A percentile compares a stretch with the other conserved stretches of the same genome.
Evolutionary conservation across 306 rosid genomes (phyloP).

Genomic region (Malus asiatica): DNA sequence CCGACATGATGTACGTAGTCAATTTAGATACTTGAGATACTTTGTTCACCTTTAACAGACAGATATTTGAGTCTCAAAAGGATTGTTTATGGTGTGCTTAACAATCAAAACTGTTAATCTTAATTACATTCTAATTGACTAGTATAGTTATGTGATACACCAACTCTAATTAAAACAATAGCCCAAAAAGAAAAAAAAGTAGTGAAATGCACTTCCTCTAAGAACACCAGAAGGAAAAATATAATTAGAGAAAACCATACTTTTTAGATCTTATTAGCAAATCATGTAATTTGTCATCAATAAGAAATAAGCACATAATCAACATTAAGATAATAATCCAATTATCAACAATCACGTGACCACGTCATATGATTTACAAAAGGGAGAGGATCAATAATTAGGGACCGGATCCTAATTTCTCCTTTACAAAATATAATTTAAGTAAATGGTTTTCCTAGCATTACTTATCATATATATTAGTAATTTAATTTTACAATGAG

Average conservation of each 20-base stretch:
- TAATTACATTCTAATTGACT: background rate
- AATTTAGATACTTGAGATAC: background rate
- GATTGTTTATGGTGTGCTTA: background rate
- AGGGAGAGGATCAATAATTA: too few species aligned
- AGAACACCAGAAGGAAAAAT: background rate
- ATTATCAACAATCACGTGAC: too few species aligned
- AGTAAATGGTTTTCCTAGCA: too few species aligned
- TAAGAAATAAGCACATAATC: too few species aligned
- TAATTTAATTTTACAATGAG: background rate
- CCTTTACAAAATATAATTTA: too few species aligned
- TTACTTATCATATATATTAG: too few species aligned
- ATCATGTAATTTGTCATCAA: too few species aligned
- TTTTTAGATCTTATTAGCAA: too few species aligned
- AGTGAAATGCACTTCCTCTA: background rate
- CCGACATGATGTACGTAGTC: background rate
- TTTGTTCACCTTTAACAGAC: background rate
- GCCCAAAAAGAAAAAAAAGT: background rate
- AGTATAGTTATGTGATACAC: background rate
- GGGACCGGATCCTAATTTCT: too few species aligned
- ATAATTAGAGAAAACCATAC: background rate
- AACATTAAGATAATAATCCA: too few species aligned
- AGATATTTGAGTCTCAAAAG: background rate
- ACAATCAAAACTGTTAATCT: background rate
- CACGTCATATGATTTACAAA: constrained; percentile 1
- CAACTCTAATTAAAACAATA: background rate